Evolutionary conservation across 108 stramenopile species (phyloP).

Genomic region (Cyclotella cryptica): DNA sequence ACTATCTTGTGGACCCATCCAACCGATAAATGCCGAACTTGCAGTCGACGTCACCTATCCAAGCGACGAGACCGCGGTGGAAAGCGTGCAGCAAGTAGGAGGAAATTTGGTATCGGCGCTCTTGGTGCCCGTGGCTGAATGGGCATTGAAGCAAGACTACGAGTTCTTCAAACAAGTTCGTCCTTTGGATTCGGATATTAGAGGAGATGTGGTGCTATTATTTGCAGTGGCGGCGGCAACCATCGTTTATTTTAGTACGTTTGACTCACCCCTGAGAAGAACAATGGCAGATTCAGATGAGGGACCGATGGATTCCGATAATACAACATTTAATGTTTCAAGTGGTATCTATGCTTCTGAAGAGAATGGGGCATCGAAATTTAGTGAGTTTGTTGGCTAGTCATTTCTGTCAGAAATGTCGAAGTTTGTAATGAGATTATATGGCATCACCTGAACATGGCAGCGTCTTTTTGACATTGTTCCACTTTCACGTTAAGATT

Average conservation of each 20-base stretch:
- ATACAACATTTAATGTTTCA: background rate
- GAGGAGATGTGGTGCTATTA: conserved; percentile 61
- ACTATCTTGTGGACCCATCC: conserved; percentile 60
- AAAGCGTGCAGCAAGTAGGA: conserved; percentile 65
- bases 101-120: conserved; percentile 64
- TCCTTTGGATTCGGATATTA: conserved; percentile 49
- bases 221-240: conserved; percentile 53
- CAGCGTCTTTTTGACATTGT: too few species aligned
- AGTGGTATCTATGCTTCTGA: background rate
- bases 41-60: conserved; percentile 72
- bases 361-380: background rate
- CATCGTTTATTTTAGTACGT: conserved; percentile 54
- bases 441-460: too few species aligned
- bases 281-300: conserved; percentile 49
- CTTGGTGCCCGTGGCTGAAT: conserved; percentile 62
- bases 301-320: background rate
- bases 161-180: conserved; percentile 52
- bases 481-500: too few species aligned
- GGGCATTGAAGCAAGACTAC: conserved; percentile 59
- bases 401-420: too few species aligned
- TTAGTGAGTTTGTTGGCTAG: too few species aligned
- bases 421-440: too few species aligned
- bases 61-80: conserved; percentile 71
- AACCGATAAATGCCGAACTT: conserved; percentile 73
- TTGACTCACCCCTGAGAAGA: conserved; percentile 59